Evolutionary conservation across 2,329 filamentous ascomycete genomes (phyloP).

Genomic region (Stemphylium vesicarium): DNA sequence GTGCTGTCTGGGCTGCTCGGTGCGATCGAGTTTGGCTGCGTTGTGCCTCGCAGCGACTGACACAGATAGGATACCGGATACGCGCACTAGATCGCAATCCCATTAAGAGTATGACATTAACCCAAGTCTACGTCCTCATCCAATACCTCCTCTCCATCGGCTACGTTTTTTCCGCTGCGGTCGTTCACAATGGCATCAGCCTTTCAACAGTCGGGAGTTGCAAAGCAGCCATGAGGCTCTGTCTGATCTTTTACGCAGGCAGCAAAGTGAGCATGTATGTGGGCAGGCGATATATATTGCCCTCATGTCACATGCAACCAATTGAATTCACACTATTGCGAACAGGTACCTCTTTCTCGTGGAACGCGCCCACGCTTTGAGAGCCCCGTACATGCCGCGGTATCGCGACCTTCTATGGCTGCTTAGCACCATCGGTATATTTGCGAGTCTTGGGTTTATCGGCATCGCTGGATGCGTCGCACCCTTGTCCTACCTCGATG

Average conservation of each 20-base stretch:
- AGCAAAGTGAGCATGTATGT: constrained; percentile 26
- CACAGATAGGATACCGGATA: constrained; percentile 24
- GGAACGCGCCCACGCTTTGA: constrained; percentile 50
- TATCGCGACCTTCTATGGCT: constrained; percentile 47
- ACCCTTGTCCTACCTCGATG: constrained; percentile 42
- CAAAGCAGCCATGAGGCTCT: constrained; percentile 45
- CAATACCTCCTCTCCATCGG: constrained; percentile 46
- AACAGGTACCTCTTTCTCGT: constrained; percentile 51
- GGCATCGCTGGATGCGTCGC: constrained; percentile 36
- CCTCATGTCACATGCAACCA: background rate
- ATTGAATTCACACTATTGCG: background rate
- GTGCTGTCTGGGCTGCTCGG: constrained; percentile 7
- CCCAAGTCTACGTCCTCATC: constrained; percentile 40
- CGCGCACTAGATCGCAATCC: constrained; percentile 9
- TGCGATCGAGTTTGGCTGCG: background rate
- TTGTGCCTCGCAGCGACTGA: background rate
- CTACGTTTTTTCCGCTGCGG: constrained; percentile 44
- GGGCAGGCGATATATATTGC: background rate
- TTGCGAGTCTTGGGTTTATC: constrained; percentile 38
- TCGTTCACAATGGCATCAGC: constrained; percentile 43
- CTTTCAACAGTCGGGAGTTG: constrained; percentile 36
- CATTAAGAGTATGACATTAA: constrained; percentile 10
- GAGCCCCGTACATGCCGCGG: constrained; percentile 41
- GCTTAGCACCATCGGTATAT: constrained; percentile 31
- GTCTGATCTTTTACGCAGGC: constrained; percentile 40